A percentile compares a stretch with the other conserved stretches of the same genome.
Conservation (phyloP, 805 yeast genomes). For the Starmerella geochares region DNA sequence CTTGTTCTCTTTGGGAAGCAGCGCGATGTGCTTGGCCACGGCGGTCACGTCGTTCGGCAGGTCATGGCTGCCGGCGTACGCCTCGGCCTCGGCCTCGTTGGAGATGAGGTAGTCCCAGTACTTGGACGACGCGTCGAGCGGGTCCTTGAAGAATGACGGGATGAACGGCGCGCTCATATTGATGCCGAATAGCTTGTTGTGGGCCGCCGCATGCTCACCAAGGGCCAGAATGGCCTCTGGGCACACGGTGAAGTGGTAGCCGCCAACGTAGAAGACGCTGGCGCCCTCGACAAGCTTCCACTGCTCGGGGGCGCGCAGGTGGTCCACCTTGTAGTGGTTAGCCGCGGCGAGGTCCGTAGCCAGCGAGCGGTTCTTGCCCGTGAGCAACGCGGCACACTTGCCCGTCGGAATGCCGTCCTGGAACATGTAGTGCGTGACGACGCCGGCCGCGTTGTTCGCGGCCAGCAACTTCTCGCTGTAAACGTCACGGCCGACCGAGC, state of each 20-base stretch:
- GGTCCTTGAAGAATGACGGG: slow-evolving; percentile 88
- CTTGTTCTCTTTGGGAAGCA: slow-evolving; percentile 62
- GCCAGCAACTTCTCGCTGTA: slow-evolving; percentile 68
- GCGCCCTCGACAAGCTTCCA: slow-evolving; percentile 80
- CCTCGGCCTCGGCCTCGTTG: slow-evolving; percentile 94
- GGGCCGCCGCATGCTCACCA: slow-evolving; percentile 84
- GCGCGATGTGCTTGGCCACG: slow-evolving; percentile 75
- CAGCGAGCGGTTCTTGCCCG: slow-evolving; percentile 79
- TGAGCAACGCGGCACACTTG: slow-evolving; percentile 93
- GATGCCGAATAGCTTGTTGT: slow-evolving; percentile 64
- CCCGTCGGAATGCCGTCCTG: slow-evolving; percentile 77
- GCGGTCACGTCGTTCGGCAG: slow-evolving; percentile 53
- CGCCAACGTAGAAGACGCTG: slow-evolving; percentile 83
- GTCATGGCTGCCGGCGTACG: slow-evolving; percentile 81
- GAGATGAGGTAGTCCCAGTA: slow-evolving; percentile 88
- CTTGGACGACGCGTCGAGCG: slow-evolving; percentile 66
- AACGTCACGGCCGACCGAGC: slow-evolving; percentile 89
- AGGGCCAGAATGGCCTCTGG: slow-evolving; percentile 84
- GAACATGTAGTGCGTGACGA: slow-evolving; percentile 73
- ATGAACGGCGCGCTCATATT: slow-evolving; percentile 96
- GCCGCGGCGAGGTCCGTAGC: slow-evolving; percentile 98
- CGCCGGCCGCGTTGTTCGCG: slow-evolving; percentile 85
- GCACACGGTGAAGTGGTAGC: slow-evolving; percentile 97
- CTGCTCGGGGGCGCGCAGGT: slow-evolving; percentile 78
- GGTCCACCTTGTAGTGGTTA: slow-evolving; percentile 85